These are phyloP conservation scores for Biscutella laevigata DNA, from an alignment of 441 rosid genomes.

Conservation along the genomic window DNA sequence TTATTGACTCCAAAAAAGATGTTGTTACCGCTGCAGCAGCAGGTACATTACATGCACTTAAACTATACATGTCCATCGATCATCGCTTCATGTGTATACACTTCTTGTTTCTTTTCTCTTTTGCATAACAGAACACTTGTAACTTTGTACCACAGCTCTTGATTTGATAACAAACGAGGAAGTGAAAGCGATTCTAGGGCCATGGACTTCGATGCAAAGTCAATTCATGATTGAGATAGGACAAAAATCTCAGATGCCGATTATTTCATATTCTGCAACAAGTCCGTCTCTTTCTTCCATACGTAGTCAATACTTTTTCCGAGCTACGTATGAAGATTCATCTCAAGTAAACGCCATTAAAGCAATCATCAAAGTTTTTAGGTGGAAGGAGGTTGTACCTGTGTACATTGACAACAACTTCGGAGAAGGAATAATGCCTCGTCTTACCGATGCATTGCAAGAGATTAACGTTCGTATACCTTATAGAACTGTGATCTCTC, in stretches of 20 bases:
- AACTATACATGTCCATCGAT: neutral
- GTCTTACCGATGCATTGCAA: constrained; percentile 33
- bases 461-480: constrained; percentile 30
- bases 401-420: constrained; percentile 33
- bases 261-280: constrained; percentile 53
- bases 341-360: constrained; percentile 42
- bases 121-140: neutral
- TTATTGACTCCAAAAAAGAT: constrained; percentile 6
- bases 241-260: constrained; percentile 42
- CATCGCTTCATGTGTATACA: neutral
- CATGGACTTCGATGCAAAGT: constrained; percentile 38
- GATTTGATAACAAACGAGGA: constrained; percentile 37
- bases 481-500: constrained; percentile 32
- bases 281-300: constrained; percentile 35
- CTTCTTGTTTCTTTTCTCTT: neutral
- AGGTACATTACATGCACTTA: neutral
- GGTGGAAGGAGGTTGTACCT: constrained; percentile 49
- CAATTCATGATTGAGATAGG: constrained; percentile 37
- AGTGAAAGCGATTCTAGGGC: constrained; percentile 53
- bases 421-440: constrained; percentile 40
- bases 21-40: neutral
- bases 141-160: constrained; percentile 31
- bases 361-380: constrained; percentile 34
- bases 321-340: constrained; percentile 29
- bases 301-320: constrained; percentile 36